A percentile compares a stretch with the other conserved stretches of the same genome.
These are phyloP conservation scores for Phytophthora lateralis DNA, from an alignment of 352 stramenopile species.

Conservation along the genomic window DNA sequence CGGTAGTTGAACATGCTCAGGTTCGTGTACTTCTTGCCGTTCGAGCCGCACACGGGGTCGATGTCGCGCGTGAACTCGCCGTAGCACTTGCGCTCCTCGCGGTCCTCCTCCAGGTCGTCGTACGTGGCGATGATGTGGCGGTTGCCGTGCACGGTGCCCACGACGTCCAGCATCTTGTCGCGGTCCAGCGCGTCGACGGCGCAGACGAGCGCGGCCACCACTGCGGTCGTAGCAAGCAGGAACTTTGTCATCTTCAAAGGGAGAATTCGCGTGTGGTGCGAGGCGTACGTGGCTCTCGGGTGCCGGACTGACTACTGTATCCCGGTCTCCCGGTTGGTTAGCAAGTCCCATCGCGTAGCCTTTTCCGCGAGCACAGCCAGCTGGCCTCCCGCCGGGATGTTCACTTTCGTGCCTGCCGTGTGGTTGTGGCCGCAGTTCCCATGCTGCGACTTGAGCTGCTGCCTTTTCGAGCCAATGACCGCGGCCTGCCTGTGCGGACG, in stretches of 20 bases:
- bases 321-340: conserved; percentile 4
- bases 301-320: conserved; percentile 34
- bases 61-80: conserved; percentile 54
- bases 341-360: conserved; percentile 22
- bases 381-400: conserved; percentile 19
- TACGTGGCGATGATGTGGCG: conserved; percentile 24
- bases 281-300: conserved; percentile 19
- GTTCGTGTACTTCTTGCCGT: conserved; percentile 63
- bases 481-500: too few species aligned
- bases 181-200: conserved; percentile 33
- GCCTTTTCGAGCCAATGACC: background rate
- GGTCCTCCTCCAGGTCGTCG: conserved; percentile 29
- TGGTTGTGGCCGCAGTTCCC: conserved; percentile 24
- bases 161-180: conserved; percentile 39
- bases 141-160: conserved; percentile 40
- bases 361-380: conserved; percentile 29
- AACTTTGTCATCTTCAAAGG: conserved; percentile 18
- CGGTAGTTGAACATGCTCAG: conserved; percentile 61
- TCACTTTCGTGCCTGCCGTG: conserved; percentile 26
- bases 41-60: conserved; percentile 56
- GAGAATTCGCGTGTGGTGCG: conserved; percentile 33
- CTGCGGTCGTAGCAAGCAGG: conserved; percentile 8
- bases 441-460: conserved; percentile 2
- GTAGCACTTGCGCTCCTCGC: conserved; percentile 41
- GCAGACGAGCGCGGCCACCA: conserved; percentile 17